These are phyloP conservation scores for Dothistroma pini DNA, from an alignment of 2,329 filamentous ascomycete genomes.

Conservation along the genomic window DNA sequence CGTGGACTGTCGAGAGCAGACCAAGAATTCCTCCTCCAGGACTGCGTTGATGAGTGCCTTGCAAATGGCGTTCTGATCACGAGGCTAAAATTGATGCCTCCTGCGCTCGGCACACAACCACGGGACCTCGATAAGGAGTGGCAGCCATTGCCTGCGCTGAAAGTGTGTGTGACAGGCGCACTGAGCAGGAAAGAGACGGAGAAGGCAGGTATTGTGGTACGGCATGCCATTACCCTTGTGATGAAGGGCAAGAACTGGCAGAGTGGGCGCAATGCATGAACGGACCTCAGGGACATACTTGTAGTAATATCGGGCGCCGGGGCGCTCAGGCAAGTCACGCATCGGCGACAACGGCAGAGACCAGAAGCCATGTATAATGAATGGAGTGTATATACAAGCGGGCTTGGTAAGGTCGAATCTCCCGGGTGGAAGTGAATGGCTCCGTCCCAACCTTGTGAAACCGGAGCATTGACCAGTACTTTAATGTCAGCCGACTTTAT, in stretches of 20 bases:
- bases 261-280: conserved; percentile 3
- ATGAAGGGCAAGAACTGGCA: conserved; percentile 53
- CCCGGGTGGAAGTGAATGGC: background rate
- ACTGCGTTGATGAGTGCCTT: conserved; percentile 91
- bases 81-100: conserved; percentile 72
- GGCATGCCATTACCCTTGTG: conserved; percentile 92
- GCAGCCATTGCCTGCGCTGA: conserved; percentile 74
- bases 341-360: background rate
- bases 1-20: conserved; percentile 64
- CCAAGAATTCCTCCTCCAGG: conserved; percentile 79
- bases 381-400: background rate
- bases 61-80: conserved; percentile 88
- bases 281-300: background rate
- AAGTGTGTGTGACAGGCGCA: conserved; percentile 84
- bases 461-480: background rate
- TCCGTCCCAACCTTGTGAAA: background rate
- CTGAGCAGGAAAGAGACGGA: conserved; percentile 93
- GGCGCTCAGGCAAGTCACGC: background rate
- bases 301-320: background rate
- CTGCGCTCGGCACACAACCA: conserved; percentile 54
- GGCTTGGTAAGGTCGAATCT: background rate
- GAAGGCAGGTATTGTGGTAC: conserved; percentile 81
- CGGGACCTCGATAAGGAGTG: conserved; percentile 62
- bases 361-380: background rate
- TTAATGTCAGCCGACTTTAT: background rate